Percentiles rank a stretch among this genome's conserved stretches.
Conservation (phyloP, 169 alveolate genomes). For the Eimeria praecox region DNA sequence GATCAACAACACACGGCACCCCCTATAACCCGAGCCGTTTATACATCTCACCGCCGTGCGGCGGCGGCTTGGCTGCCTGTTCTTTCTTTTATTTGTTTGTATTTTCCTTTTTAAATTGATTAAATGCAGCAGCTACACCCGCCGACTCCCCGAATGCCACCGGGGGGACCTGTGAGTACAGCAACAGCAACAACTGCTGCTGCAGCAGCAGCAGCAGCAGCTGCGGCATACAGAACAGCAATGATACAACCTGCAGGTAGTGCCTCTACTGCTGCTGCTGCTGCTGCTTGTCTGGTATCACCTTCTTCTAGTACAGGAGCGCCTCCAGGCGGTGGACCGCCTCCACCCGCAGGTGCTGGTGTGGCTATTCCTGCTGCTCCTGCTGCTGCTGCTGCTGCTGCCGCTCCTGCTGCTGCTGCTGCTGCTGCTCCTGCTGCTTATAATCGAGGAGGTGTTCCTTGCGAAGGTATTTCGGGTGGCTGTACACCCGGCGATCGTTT, state of each 20-base stretch:
- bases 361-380: constrained; percentile 13
- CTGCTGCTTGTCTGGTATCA: background rate
- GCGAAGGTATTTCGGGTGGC: too few relatives aligned
- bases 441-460: too few relatives aligned
- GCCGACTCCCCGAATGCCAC: background rate
- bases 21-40: background rate
- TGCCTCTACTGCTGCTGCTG: background rate
- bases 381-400: background rate
- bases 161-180: background rate
- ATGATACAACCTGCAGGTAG: background rate
- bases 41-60: constrained; percentile 8
- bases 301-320: background rate
- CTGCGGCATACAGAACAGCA: constrained; percentile 12
- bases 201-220: background rate
- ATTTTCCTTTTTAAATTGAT: background rate
- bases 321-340: background rate
- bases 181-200: background rate
- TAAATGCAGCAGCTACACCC: constrained; percentile 13
- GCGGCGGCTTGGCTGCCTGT: background rate
- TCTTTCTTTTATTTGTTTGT: background rate
- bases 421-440: background rate
- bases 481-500: background rate
- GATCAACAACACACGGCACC: background rate
- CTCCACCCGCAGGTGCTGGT: background rate
- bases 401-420: background rate